phyloP scores from a whole-genome alignment of 106 monocot species.

The Allium fistulosum region DNA sequence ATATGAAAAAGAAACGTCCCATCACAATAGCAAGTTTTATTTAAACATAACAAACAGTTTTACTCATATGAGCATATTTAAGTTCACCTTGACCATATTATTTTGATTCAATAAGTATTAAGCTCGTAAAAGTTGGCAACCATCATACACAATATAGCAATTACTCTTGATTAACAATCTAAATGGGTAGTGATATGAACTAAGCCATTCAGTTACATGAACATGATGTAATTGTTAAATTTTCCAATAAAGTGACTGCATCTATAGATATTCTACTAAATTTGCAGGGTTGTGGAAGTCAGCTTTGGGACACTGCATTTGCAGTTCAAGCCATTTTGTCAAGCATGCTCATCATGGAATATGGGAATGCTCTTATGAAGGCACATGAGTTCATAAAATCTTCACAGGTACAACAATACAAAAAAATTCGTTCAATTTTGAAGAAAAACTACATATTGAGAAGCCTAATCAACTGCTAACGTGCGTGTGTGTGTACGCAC shows the following conservation, averaged over 20 bases:
- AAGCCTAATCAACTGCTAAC: not conserved
- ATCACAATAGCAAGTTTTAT: no score
- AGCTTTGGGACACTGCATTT: constrained; percentile 50
- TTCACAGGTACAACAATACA: constrained; percentile 24
- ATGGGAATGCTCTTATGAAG: constrained; percentile 26
- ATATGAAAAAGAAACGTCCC: no score
- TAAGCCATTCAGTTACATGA: not conserved
- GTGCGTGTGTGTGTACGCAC: not conserved
- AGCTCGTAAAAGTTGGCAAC: no score
- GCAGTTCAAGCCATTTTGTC: constrained; percentile 48
- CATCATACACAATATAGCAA: no score
- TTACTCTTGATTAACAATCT: no score
- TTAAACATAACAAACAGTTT: no score
- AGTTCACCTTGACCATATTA: no score
- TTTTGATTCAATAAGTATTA: no score
- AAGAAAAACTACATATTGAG: not conserved
- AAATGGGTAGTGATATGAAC: no score
- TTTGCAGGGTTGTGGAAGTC: constrained; percentile 34
- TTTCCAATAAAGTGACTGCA: not conserved
- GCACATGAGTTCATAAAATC: constrained; percentile 50
- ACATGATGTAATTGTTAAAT: not conserved
- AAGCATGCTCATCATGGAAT: constrained; percentile 29
- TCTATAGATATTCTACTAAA: no score
- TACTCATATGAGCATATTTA: no score
- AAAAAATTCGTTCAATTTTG: not conserved